Conservation (phyloP, 129 eudicot species). For the Glebionis coronaria region DNA sequence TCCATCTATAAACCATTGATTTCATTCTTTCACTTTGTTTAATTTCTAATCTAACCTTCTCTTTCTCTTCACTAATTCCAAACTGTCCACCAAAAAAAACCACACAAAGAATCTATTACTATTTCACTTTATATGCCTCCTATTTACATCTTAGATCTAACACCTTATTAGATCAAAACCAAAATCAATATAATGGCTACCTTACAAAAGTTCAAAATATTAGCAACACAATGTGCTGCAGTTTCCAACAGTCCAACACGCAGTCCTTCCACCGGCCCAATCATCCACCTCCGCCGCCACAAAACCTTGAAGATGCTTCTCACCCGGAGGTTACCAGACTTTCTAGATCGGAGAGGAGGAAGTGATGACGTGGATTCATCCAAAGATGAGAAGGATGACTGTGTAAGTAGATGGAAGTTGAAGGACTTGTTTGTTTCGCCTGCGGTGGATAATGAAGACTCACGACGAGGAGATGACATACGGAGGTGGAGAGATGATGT, state of each 20-base stretch:
- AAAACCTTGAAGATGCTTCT: slow-evolving; percentile 82
- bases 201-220: slow-evolving; percentile 73
- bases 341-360: slow-evolving; percentile 39
- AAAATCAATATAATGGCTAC: slow-evolving; percentile 45
- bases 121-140: too few species aligned
- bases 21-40: too few species aligned
- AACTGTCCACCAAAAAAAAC: too few species aligned
- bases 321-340: slow-evolving; percentile 28
- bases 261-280: slow-evolving; percentile 85
- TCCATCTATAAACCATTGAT: too few species aligned
- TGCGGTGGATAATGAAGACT: slow-evolving; percentile 32
- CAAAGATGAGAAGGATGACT: slow-evolving; percentile 39
- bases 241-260: slow-evolving; percentile 62
- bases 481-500: slow-evolving; percentile 28
- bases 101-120: too few species aligned
- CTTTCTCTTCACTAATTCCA: too few species aligned
- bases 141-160: too few species aligned
- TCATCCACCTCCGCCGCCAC: slow-evolving; percentile 84
- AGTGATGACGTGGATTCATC: slow-evolving; percentile 38
- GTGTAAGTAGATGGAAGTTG: slow-evolving; percentile 44
- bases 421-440: slow-evolving; percentile 80
- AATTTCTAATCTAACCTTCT: too few species aligned
- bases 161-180: background rate
- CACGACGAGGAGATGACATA: slow-evolving; percentile 39
- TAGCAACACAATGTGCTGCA: slow-evolving; percentile 89